Percentiles rank a stretch among this genome's conserved stretches.
Conservation (phyloP, 1,284 basidiomycete genomes). For the Rhodotorula mucilaginosa region DNA sequence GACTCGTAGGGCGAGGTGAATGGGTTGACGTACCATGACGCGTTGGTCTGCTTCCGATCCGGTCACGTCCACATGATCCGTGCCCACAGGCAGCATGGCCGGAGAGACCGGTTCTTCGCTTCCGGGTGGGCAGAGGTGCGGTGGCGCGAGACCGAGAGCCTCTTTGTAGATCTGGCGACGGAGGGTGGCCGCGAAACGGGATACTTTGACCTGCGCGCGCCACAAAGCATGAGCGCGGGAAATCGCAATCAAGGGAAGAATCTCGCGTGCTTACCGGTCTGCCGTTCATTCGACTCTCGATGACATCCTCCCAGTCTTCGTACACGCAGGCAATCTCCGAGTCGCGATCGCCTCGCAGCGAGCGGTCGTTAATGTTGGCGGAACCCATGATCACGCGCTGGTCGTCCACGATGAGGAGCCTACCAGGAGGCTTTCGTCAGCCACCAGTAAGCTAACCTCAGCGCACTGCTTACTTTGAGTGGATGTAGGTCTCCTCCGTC, state of each 20-base stretch:
- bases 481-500: constrained; percentile 68
- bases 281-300: constrained; percentile 76
- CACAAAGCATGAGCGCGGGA: background rate
- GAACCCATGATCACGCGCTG: constrained; percentile 80
- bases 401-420: constrained; percentile 65
- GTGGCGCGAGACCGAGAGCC: constrained; percentile 63
- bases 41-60: constrained; percentile 58
- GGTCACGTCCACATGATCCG: constrained; percentile 53
- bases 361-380: constrained; percentile 84
- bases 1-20: background rate
- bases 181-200: constrained; percentile 71
- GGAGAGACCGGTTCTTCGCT: constrained; percentile 53
- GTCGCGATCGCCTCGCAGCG: constrained; percentile 61
- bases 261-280: constrained; percentile 46
- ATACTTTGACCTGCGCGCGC: constrained; percentile 56
- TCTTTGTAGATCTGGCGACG: constrained; percentile 75
- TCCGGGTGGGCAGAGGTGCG: constrained; percentile 27
- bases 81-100: constrained; percentile 76
- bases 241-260: too few relatives aligned
- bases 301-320: constrained; percentile 73
- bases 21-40: constrained; percentile 56
- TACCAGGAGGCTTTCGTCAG: too few relatives aligned
- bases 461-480: constrained; percentile 46
- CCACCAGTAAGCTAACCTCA: too few relatives aligned
- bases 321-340: constrained; percentile 88